Base-by-base conservation (phyloP, 768 basidiomycete species). In the Lactarius trivialis region DNA sequence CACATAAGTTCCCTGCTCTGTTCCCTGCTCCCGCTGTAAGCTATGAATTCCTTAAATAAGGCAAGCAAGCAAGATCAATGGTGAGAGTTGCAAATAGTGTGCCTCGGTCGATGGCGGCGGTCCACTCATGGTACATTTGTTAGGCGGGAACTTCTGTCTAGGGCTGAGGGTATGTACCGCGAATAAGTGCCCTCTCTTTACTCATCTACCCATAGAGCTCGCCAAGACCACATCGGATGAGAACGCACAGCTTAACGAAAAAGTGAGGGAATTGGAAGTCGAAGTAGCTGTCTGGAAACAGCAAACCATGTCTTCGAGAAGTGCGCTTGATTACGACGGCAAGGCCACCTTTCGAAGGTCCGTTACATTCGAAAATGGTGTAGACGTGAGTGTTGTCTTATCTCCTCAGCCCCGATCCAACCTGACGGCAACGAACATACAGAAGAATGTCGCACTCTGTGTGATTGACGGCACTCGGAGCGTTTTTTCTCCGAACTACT, bases 271-370 rank as follows among this genome's bases (percentile, higher is more conserved):
- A 21, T 53, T 66, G 41, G 58, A 66, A 56, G 33, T 65, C 21
- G 65, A 66, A 64, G 43, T 66, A 36, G n/a, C 34, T 12, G 62
- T 66, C 21, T 66, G 65, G 65, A 66, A 66, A 58, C 32, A 64
- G 9, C 45, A 64, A 15, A 63, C 65, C 41, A 39, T 50, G 50
- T 64, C 64, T n/a, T 17, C 37, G 55, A 54, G 36, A 48, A n/a
- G 17, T 28, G 9, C 32, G 2, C 53, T 50, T 19, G 63, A 64
- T 28, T 39, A 34, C 43, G 50, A 56, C 24, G 56, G 26, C 39
- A 57, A 55, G 15, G 6, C 48, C 58, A 11, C 17, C 17, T 34
- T 36, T 49, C 48, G 43, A 45, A 45, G 19, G 43, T 24, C 56
- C 21, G 39, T 17, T 34, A 4, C 19, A 17, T 17, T 19, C 32